Conservation (phyloP, 164 flowering plant genomes). For the Chloranthus sessilifolius region DNA sequence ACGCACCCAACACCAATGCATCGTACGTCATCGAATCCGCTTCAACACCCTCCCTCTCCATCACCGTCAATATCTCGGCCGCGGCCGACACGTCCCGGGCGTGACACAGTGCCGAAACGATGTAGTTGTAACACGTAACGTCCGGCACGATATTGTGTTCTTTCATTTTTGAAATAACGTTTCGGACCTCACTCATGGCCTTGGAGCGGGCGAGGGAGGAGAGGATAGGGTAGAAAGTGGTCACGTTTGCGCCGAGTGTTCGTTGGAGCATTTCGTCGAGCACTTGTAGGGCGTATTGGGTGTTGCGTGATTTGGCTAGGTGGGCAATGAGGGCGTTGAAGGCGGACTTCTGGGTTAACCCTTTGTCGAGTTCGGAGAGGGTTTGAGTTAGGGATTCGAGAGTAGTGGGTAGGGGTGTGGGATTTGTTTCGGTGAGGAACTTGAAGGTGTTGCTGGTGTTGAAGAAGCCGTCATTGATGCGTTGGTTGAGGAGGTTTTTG, state of each 20-base stretch:
- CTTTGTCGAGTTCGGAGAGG: conserved; percentile 32
- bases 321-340: conserved; percentile 40
- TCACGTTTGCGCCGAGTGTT: conserved; percentile 19
- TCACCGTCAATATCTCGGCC: conserved; percentile 22
- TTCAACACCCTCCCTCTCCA: conserved; percentile 32
- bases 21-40: conserved; percentile 54
- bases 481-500: conserved; percentile 39
- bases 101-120: conserved; percentile 35
- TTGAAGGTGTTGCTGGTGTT: conserved; percentile 55
- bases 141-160: conserved; percentile 24
- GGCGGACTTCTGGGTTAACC: conserved; percentile 38
- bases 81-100: conserved; percentile 34
- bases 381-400: conserved; percentile 28
- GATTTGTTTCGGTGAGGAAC: conserved; percentile 32
- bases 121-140: conserved; percentile 36
- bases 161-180: conserved; percentile 38
- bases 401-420: conserved; percentile 12
- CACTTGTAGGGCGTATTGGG: conserved; percentile 31
- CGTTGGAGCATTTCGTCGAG: conserved; percentile 29
- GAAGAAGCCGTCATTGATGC: conserved; percentile 36
- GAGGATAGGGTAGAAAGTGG: conserved; percentile 47
- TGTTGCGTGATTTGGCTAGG: conserved; percentile 28
- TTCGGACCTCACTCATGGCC: conserved; percentile 32
- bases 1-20: conserved; percentile 60
- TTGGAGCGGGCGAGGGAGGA: conserved; percentile 29